phyloP scores from a whole-genome alignment of 345 rosid species.

The Excoecaria cochinchinensis region DNA sequence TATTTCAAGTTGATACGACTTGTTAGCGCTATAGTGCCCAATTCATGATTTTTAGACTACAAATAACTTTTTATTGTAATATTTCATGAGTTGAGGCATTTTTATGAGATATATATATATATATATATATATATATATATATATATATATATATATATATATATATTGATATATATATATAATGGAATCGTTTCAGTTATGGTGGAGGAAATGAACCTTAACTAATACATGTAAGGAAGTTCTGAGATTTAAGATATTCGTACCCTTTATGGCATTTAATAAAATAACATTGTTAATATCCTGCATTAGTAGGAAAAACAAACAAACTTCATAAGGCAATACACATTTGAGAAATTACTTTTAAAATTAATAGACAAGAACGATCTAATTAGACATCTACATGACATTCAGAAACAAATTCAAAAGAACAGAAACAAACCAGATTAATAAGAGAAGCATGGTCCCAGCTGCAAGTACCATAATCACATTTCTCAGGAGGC shows the following conservation, averaged over 20 bases:
- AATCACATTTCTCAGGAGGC: constrained; percentile 98
- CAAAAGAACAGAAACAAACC: constrained; percentile 35
- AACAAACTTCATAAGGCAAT: neutral
- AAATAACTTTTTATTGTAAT: no score
- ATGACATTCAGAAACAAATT: neutral
- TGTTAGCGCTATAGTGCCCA: no score
- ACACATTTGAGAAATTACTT: neutral
- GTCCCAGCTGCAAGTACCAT: constrained; percentile 87
- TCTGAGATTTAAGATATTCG: constrained; percentile 5
- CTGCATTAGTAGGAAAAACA: constrained; percentile 39
- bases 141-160: no score
- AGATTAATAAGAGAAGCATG: constrained; percentile 86
- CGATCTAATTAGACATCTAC: neutral
- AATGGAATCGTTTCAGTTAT: no score
- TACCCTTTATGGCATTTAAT: constrained; percentile 59
- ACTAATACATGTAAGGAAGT: neutral
- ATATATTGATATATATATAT: no score
- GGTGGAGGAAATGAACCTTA: no score
- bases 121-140: no score
- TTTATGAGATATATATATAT: no score
- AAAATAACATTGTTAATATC: constrained; percentile 51
- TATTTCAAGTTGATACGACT: no score
- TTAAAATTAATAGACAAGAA: neutral
- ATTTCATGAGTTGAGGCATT: no score
- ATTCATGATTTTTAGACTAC: no score